Evolutionary conservation across 2,329 filamentous ascomycete species (phyloP), one percentile per base, ranked within the genome.

Genomic region (Aspergillus spinulosporus): DNA sequence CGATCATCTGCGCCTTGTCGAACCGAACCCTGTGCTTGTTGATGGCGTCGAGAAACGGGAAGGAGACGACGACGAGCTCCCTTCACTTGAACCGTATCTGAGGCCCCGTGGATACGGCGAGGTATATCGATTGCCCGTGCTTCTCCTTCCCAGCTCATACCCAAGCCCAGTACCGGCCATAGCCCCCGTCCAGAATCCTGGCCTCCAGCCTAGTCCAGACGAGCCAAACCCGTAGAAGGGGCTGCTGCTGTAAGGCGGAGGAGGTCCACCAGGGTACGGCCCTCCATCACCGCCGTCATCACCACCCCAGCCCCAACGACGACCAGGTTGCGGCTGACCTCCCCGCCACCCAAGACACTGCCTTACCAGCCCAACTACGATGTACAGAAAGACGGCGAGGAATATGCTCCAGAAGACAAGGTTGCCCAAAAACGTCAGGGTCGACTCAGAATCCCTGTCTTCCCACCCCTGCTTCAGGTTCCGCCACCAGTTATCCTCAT

Each of bases 101-200:
- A 59, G 56, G 52, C 63, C 55, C 56, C 58, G 40, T 55, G 56
- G 21, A 61, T 59, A 55, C 3, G 58, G 57, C 14, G 62, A 66
- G 21, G 46, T 44, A 34, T 56, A 54, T 12, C 50, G 59, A 46
- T 53, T 59, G 42, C 39, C 56, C 21, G 21, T 21, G 21, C 21
- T 21, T 44, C 65, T 68, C 59, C 66, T 73, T 12, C 75, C 76
- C 42, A 76, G 61, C 2, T 68, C 63, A 66, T 78, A 79, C 8
- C 75, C 77, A 31, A 74, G 72, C 11, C 73, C 71, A 6, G 68
- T 72, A 51, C 78, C 78, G 45, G 74, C 68, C 40, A 74, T 58
- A 8, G 72, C 73, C 21, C 78, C 78, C 21, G 76, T 72, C 78
- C 77, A 79, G 54, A 80, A 79, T 1, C 78, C 78, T 1, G 78